phyloP scores from a whole-genome alignment of 2,329 filamentous ascomycete genomes.

The Diaporthe sp. region DNA sequence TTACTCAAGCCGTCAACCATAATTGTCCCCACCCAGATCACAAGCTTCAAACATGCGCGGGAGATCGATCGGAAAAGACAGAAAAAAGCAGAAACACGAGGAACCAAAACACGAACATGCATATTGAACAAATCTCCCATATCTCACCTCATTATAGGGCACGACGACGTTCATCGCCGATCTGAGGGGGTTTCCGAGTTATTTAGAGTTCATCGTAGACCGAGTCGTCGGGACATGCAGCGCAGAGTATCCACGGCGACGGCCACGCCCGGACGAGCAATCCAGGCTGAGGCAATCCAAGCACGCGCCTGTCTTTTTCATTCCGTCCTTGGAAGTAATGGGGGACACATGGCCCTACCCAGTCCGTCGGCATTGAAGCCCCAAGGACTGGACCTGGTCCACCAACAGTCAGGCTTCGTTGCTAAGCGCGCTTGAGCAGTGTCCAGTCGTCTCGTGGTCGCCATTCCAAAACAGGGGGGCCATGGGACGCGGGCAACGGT shows the following conservation, averaged over 20 bases:
- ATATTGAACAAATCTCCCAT: conserved; percentile 28
- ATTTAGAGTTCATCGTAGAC: conserved; percentile 18
- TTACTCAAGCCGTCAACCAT: neutral
- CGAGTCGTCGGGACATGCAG: conserved; percentile 13
- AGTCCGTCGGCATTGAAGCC: neutral
- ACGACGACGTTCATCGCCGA: conserved; percentile 15
- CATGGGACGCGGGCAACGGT: conserved; percentile 4
- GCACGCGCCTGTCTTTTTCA: neutral
- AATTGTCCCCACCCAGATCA: neutral
- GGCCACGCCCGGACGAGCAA: conserved; percentile 24
- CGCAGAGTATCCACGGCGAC: conserved; percentile 1
- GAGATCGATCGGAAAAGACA: neutral
- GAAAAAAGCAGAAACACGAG: neutral
- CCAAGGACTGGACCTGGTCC: conserved; percentile 14
- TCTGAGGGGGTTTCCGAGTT: neutral
- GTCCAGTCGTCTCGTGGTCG: neutral
- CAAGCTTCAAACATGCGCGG: conserved; percentile 6
- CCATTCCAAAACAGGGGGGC: neutral
- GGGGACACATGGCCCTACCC: neutral
- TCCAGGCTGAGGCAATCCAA: neutral
- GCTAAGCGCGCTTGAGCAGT: conserved; percentile 9
- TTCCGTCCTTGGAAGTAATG: conserved; percentile 29
- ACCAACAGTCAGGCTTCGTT: neutral
- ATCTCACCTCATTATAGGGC: neutral
- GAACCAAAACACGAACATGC: neutral